A percentile compares a stretch with the other conserved stretches of the same genome.
These are phyloP conservation scores for Globisporangium heterothallicum DNA, from an alignment of 352 stramenopile species.

Conservation along the genomic window DNA sequence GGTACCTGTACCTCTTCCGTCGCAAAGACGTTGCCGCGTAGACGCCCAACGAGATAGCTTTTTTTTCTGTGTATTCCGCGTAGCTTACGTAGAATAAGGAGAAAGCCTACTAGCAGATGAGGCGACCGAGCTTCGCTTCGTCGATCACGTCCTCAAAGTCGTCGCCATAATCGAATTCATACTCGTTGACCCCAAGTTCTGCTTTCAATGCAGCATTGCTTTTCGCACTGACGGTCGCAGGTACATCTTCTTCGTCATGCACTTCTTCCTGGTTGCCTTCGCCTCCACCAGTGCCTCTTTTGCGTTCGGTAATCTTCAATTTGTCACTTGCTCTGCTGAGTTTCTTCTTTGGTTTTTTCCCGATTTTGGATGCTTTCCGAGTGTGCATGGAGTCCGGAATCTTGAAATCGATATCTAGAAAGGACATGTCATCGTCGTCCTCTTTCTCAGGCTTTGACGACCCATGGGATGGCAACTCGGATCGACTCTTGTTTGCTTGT, in stretches of 20 bases:
- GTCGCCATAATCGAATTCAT: conserved; percentile 62
- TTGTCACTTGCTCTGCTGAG: conserved; percentile 1
- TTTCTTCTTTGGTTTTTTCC: conserved; percentile 6
- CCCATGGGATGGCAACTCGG: neutral
- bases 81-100: too few species aligned
- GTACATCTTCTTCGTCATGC: neutral
- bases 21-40: conserved; percentile 36
- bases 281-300: neutral
- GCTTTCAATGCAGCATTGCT: conserved; percentile 8
- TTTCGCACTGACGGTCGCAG: conserved; percentile 6
- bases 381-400: conserved; percentile 33
- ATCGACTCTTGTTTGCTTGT: conserved; percentile 7
- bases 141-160: conserved; percentile 84
- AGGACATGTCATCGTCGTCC: conserved; percentile 35
- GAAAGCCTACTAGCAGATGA: conserved; percentile 38
- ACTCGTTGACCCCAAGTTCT: conserved; percentile 26
- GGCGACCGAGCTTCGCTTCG: conserved; percentile 42
- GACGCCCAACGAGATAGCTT: neutral
- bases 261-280: conserved; percentile 20
- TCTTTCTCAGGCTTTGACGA: conserved; percentile 13
- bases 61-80: neutral
- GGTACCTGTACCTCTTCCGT: conserved; percentile 96
- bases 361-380: neutral
- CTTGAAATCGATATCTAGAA: conserved; percentile 40
- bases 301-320: neutral